phyloP scores from a whole-genome alignment of 179 eudicot genomes.

The Silene noctiflora region DNA sequence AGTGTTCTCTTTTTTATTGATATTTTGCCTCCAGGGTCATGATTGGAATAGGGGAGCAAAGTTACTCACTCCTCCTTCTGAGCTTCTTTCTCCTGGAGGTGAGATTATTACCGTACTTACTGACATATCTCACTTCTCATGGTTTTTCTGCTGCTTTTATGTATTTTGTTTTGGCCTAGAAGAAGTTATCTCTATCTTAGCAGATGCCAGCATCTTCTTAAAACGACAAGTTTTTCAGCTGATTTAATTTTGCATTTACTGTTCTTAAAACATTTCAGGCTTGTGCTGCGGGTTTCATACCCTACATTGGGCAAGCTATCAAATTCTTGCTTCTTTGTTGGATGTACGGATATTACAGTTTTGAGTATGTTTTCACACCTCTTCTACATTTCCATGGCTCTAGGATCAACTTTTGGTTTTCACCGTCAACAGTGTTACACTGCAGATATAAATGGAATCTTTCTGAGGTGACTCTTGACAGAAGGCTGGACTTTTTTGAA shows the following conservation, averaged over 20 bases:
- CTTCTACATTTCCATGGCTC: not conserved
- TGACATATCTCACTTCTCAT: not conserved
- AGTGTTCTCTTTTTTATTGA: constrained; percentile 6
- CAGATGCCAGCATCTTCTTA: not conserved
- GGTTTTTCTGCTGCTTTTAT: not conserved
- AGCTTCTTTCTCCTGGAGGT: constrained; percentile 87
- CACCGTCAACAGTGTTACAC: not conserved
- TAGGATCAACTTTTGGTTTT: constrained; percentile 4
- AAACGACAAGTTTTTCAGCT: not conserved
- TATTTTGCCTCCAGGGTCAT: constrained; percentile 51
- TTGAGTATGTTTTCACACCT: constrained; percentile 66
- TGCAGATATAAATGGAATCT: constrained; percentile 96
- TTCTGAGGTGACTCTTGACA: constrained; percentile 73
- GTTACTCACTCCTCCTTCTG: constrained; percentile 74
- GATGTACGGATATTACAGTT: constrained; percentile 98
- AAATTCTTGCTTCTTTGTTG: constrained; percentile 86
- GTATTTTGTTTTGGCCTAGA: constrained; percentile 4
- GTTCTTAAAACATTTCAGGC: constrained; percentile 47
- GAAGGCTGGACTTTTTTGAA: constrained; percentile 91
- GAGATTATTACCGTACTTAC: constrained; percentile 14
- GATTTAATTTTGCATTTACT: constrained; percentile 2
- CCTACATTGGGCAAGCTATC: constrained; percentile 67
- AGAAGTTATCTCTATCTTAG: not conserved
- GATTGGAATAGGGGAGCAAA: constrained; percentile 91
- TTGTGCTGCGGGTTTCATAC: constrained; percentile 69